Evolutionary conservation across 352 stramenopile species (phyloP), one percentile per base, ranked within the genome.

Genomic region (Aphanomyces cochlioides): DNA sequence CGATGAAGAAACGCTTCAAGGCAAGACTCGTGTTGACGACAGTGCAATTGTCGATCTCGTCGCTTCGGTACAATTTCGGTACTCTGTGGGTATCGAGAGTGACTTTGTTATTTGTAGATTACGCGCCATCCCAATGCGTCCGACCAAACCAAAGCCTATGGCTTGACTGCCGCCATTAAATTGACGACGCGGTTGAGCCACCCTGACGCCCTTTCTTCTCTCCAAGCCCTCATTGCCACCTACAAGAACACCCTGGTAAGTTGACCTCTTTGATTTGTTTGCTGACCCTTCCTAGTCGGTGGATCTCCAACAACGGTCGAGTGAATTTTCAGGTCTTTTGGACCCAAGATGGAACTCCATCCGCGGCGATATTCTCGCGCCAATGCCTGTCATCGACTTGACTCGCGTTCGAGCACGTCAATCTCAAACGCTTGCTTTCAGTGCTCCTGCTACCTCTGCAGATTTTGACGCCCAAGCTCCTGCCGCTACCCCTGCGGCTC

Each of bases 271-370:
- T 66, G 45, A 12, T 28, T 41, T 48, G 53, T 57, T 50, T 69
- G 8, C 17, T 6, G 38, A 8, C 15, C 19, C n/a, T 6, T 5
- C 54, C 21, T 58, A 73, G 67, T 80, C 79, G 36, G 78, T 99
- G 6, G 97, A 99, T 74, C 81, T 99, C n/a, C 97, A 99, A 82
- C 88, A 99, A 56, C 90, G 97, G 39, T 90, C 96, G 12, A 98
- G 89, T 53, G 97, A 99, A 79, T 99, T 98, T 79, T 83, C 84
- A 56, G 90, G 86, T 7, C 79, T 99, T 28, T 82, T 98, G 28
- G 77, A 92, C 50, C 80, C 80, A 6, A 77, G 85, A 38, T 95
- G 85, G 88, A 69, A 77, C 13, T 76, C 79, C 69, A 80, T 92
- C 43, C 87, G 87, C 36, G 78, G 80, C 38, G 93, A 98, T 69